Evolutionary conservation across 345 rosid species (phyloP).

Genomic region (Noccaea caerulescens): DNA sequence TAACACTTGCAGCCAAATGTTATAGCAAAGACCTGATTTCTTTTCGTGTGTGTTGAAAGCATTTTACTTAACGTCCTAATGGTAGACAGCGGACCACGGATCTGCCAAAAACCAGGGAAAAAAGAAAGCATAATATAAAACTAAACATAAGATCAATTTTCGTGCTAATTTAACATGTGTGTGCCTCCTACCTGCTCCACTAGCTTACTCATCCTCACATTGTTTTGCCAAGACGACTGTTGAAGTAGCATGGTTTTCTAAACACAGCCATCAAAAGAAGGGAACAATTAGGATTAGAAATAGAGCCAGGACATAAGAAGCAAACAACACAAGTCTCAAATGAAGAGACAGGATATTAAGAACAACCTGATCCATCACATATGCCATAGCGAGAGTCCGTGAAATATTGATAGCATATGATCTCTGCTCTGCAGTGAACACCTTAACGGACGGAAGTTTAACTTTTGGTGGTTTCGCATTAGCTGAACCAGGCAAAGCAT

Average conservation of each 20-base stretch:
- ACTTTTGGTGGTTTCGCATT: constrained; percentile 45
- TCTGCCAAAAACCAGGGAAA: constrained; percentile 48
- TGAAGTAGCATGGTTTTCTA: constrained; percentile 84
- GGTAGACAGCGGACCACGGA: constrained; percentile 85
- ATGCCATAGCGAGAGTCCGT: constrained; percentile 80
- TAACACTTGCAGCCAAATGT: not conserved
- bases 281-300: constrained; percentile 1
- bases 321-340: no score
- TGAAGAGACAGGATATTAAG: not conserved
- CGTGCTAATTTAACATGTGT: not conserved
- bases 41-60: constrained; percentile 71
- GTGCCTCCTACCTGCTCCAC: constrained; percentile 74
- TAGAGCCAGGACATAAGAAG: not conserved
- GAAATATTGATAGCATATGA: constrained; percentile 73
- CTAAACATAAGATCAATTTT: constrained; percentile 10
- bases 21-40: constrained; percentile 66
- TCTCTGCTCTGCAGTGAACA: constrained; percentile 66
- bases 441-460: constrained; percentile 48
- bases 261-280: constrained; percentile 1
- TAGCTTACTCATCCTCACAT: constrained; percentile 80
- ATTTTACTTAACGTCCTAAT: constrained; percentile 78
- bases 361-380: constrained; percentile 95
- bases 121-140: constrained; percentile 22
- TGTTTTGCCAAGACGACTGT: constrained; percentile 93
- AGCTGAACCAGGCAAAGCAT: constrained; percentile 49